phyloP scores from a whole-genome alignment of 2,329 filamentous ascomycete species.

The Scytalidium lignicola region DNA sequence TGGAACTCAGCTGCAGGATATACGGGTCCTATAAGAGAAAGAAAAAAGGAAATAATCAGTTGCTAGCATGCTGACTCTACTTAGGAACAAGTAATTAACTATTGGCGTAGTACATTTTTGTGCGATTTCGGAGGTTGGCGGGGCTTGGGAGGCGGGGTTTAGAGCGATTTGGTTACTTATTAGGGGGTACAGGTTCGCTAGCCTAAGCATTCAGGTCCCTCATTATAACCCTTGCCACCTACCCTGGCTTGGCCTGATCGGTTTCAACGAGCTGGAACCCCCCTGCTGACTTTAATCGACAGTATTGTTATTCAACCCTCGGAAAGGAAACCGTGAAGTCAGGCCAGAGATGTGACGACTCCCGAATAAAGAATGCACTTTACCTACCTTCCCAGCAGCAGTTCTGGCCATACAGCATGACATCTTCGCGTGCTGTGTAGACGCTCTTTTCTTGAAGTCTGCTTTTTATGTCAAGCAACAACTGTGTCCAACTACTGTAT shows the following conservation, averaged over 20 bases:
- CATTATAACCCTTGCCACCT: no score
- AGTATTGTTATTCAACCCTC: background rate
- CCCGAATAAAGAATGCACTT: background rate
- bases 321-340: background rate
- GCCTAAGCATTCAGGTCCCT: no score
- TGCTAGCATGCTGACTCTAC: background rate
- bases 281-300: no score
- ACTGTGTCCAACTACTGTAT: background rate
- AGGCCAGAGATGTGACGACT: background rate
- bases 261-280: no score
- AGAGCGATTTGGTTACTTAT: background rate
- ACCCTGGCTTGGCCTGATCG: no score
- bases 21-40: background rate
- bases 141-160: background rate
- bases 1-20: background rate
- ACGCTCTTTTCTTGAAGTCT: no score
- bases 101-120: background rate
- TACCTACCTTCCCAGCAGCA: background rate
- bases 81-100: no score
- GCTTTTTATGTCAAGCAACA: no score
- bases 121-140: conserved; percentile 7
- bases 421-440: background rate
- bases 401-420: background rate
- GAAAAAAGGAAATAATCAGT: background rate
- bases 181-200: no score